Evolutionary conservation across 495 filamentous ascomycete genomes (phyloP).

Genomic region (Talaromyces nanjingensis): DNA sequence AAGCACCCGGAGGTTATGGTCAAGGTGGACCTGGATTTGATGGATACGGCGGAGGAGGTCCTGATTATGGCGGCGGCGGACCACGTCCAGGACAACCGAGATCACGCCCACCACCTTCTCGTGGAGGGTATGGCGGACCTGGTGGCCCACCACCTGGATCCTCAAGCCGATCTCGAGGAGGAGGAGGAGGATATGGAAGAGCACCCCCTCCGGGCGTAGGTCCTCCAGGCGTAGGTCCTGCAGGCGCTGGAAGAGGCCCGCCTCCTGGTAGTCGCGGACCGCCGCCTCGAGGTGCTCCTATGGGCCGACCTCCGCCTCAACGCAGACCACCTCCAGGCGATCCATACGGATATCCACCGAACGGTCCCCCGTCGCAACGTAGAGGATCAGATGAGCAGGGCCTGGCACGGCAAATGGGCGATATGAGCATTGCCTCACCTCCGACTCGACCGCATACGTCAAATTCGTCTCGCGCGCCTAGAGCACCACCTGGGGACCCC

Average conservation of each 20-base stretch:
- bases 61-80: neutral
- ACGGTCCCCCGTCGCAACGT: slow-evolving; percentile 4
- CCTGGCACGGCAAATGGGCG: slow-evolving; percentile 49
- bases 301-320: slow-evolving; percentile 7
- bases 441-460: slow-evolving; percentile 35
- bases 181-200: slow-evolving; percentile 7
- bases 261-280: slow-evolving; percentile 3
- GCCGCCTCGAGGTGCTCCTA: slow-evolving; percentile 4
- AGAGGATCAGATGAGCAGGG: slow-evolving; percentile 11
- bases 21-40: neutral
- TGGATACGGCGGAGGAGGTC: neutral
- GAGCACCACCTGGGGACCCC: slow-evolving; percentile 4
- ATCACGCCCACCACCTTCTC: slow-evolving; percentile 6
- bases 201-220: neutral
- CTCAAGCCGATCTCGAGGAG: neutral
- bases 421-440: slow-evolving; percentile 43
- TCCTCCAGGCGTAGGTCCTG: neutral
- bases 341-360: slow-evolving; percentile 1
- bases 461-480: slow-evolving; percentile 25
- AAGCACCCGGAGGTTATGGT: neutral
- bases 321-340: slow-evolving; percentile 4
- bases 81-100: neutral
- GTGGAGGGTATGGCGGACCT: neutral
- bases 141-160: neutral
- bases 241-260: slow-evolving; percentile 2